Conservation (phyloP, 805 yeast genomes). For the Starmerella apis region DNA sequence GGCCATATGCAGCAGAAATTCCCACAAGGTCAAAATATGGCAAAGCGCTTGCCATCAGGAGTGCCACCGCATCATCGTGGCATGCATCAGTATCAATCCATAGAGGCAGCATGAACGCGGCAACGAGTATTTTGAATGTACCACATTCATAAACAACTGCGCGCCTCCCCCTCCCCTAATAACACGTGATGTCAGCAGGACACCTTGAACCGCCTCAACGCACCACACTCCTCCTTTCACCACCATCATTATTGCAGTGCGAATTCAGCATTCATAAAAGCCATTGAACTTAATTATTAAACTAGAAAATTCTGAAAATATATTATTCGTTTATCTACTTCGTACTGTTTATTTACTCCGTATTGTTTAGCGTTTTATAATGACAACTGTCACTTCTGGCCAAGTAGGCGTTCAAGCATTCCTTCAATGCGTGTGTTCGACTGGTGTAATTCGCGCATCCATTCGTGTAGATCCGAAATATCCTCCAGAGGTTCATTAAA, state of each 20-base stretch:
- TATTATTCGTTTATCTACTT: too few relatives aligned
- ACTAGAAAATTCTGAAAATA: too few relatives aligned
- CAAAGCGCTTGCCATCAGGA: conserved; percentile 50
- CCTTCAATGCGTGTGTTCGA: conserved; percentile 17
- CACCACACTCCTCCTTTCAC: too few relatives aligned
- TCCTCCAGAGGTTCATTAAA: conserved; percentile 11
- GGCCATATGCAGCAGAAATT: conserved; percentile 68
- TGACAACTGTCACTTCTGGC: not conserved
- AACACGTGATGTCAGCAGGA: too few relatives aligned
- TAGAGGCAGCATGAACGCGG: conserved; percentile 41
- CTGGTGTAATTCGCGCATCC: conserved; percentile 15
- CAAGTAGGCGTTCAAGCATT: conserved; percentile 13
- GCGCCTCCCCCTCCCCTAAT: too few relatives aligned
- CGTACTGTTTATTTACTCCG: too few relatives aligned
- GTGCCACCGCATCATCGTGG: conserved; percentile 75
- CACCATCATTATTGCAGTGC: too few relatives aligned
- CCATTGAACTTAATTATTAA: too few relatives aligned
- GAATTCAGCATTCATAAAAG: too few relatives aligned
- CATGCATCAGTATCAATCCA: conserved; percentile 95
- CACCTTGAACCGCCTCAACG: too few relatives aligned
- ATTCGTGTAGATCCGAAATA: conserved; percentile 10
- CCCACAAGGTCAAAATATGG: conserved; percentile 54
- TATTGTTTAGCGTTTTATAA: too few relatives aligned
- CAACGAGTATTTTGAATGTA: not conserved
- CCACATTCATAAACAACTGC: conserved; percentile 2